These are phyloP conservation scores for Phialophora tarda DNA, from an alignment of 2,329 filamentous ascomycete genomes.

Conservation along the genomic window DNA sequence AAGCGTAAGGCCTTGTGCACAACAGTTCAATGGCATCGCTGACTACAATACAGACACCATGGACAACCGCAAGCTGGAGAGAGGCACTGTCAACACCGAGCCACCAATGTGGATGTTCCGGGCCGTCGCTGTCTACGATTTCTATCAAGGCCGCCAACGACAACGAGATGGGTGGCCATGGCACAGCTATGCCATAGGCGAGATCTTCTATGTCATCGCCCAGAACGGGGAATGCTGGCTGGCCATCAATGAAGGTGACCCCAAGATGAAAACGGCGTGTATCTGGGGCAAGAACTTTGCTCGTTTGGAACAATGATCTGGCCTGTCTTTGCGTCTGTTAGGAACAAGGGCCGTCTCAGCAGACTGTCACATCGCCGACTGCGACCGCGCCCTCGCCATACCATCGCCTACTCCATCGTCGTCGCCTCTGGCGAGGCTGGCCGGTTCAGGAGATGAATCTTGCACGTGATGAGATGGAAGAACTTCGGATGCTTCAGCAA, in stretches of 20 bases:
- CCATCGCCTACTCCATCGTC: not conserved
- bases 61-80: not conserved
- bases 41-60: not conserved
- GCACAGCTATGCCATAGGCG: not conserved
- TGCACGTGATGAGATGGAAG: not conserved
- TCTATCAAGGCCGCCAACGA: not conserved
- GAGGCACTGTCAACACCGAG: not conserved
- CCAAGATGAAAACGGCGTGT: not conserved
- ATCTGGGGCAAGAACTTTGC: not conserved
- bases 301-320: not conserved
- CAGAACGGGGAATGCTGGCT: not conserved
- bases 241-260: not conserved
- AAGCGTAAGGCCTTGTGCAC: not conserved
- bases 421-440: not conserved
- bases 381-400: not conserved
- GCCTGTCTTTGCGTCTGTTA: not conserved
- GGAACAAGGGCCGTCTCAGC: not conserved
- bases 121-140: not conserved
- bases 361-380: not conserved
- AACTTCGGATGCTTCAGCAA: not conserved
- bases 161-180: not conserved
- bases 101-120: not conserved
- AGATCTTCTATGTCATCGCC: not conserved
- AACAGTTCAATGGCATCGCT: not conserved
- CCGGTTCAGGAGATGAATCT: not conserved